Percentiles rank a stretch among this genome's conserved stretches.
These are phyloP conservation scores for Sphaerulina musiva DNA, from an alignment of 2,329 filamentous ascomycete species.

Conservation along the genomic window DNA sequence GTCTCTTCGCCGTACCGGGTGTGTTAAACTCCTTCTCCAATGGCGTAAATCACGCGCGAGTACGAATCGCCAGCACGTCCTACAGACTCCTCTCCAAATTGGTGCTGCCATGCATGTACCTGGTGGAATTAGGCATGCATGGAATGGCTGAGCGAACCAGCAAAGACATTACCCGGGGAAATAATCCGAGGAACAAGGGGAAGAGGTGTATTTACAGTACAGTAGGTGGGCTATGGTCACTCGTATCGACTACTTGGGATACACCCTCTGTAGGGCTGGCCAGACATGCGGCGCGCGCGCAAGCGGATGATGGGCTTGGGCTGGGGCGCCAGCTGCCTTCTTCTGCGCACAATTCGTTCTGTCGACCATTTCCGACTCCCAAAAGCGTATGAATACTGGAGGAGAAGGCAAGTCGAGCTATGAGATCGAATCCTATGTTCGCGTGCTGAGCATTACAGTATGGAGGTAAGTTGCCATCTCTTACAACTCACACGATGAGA, in stretches of 20 bases:
- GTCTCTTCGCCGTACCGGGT: slow-evolving; percentile 4
- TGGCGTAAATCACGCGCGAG: slow-evolving; percentile 47
- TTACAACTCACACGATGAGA: no score
- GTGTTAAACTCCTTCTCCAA: slow-evolving; percentile 52
- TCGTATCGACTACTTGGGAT: slow-evolving; percentile 53
- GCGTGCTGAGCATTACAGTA: slow-evolving; percentile 28
- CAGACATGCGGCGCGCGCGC: slow-evolving; percentile 39
- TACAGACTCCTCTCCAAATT: slow-evolving; percentile 41
- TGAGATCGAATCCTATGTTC: background rate
- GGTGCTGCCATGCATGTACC: slow-evolving; percentile 45
- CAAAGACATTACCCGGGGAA: slow-evolving; percentile 51
- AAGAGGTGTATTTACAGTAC: slow-evolving; percentile 39
- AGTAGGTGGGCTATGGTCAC: slow-evolving; percentile 42
- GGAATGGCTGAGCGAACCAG: slow-evolving; percentile 51
- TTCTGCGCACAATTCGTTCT: slow-evolving; percentile 43
- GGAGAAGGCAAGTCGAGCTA: slow-evolving; percentile 31
- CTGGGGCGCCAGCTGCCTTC: slow-evolving; percentile 37
- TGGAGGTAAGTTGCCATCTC: slow-evolving; percentile 32
- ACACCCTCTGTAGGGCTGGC: slow-evolving; percentile 46
- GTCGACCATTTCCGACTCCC: slow-evolving; percentile 43
- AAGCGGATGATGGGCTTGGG: slow-evolving; percentile 44
- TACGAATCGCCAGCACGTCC: slow-evolving; percentile 36
- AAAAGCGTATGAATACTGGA: slow-evolving; percentile 41
- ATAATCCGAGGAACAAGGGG: slow-evolving; percentile 46
- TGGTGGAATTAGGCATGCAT: slow-evolving; percentile 43